Conservation (phyloP, 1,284 basidiomycete genomes). For the Trichosporon coremiiforme region DNA sequence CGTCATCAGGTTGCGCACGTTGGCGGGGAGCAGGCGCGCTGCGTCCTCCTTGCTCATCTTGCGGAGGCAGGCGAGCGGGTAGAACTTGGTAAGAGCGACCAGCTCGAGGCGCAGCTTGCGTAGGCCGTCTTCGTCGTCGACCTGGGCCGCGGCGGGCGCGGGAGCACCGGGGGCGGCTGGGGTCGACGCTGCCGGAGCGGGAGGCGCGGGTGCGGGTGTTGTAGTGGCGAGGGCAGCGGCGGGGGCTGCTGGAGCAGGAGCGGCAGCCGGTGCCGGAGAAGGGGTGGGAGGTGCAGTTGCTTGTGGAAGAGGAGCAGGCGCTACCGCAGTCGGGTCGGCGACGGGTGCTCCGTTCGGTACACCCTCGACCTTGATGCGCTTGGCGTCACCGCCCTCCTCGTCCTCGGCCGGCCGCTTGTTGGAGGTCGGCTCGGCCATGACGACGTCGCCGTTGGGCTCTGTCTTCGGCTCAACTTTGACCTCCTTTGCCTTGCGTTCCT, state of each 20-base stretch:
- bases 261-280: not conserved
- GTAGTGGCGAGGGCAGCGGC: not conserved
- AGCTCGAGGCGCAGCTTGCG: constrained; percentile 48
- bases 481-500: constrained; percentile 20
- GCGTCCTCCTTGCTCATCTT: constrained; percentile 49
- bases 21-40: constrained; percentile 42
- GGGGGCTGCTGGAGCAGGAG: not conserved
- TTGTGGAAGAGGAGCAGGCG: not conserved
- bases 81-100: constrained; percentile 51
- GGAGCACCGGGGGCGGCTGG: not conserved
- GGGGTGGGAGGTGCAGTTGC: not conserved
- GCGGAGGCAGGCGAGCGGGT: constrained; percentile 48
- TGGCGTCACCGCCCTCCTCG: constrained; percentile 19
- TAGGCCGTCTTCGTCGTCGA: constrained; percentile 31
- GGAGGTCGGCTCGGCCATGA: constrained; percentile 26
- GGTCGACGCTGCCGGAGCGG: constrained; percentile 15
- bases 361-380: constrained; percentile 22
- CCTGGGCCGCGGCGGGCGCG: not conserved
- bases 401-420: constrained; percentile 1
- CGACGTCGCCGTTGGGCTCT: constrained; percentile 21
- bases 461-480: constrained; percentile 13
- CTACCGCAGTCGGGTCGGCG: not conserved
- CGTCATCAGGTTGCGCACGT: constrained; percentile 49
- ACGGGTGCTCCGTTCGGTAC: not conserved
- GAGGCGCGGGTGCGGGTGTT: not conserved